A percentile compares a stretch with the other conserved stretches of the same genome.
phyloP scores from a whole-genome alignment of 139 green algal species.

The Volvox reticuliferus region DNA sequence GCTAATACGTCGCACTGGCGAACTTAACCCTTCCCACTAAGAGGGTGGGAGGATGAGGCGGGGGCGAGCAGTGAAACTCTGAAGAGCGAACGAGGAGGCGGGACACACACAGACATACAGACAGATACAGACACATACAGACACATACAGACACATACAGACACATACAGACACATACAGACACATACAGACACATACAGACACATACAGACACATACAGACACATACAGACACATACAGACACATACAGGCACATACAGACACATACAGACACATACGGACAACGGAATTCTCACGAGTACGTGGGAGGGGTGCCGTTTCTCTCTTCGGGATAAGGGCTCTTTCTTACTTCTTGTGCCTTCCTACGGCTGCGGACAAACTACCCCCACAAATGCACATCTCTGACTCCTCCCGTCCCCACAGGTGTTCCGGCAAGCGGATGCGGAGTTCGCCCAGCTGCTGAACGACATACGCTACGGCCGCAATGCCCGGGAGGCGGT shows the following conservation, averaged over 20 bases:
- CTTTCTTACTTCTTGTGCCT: too few species aligned
- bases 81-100: neutral
- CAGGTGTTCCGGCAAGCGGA: constrained; percentile 77
- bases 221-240: too few species aligned
- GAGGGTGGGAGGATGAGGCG: neutral
- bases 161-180: too few species aligned
- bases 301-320: too few species aligned
- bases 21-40: too few species aligned
- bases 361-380: too few species aligned
- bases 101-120: neutral
- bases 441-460: constrained; percentile 62
- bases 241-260: neutral
- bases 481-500: constrained; percentile 49
- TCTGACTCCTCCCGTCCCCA: neutral
- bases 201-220: neutral
- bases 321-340: too few species aligned
- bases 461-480: constrained; percentile 72
- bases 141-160: neutral
- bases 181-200: neutral
- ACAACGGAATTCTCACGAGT: too few species aligned
- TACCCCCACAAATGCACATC: neutral
- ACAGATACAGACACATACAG: too few species aligned
- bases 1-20: too few species aligned
- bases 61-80: neutral
- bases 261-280: too few species aligned